A percentile compares a stretch with the other conserved stretches of the same genome.
phyloP scores from a whole-genome alignment of 371 early-diverging fungal species.

The Apophysomyces sp. region DNA sequence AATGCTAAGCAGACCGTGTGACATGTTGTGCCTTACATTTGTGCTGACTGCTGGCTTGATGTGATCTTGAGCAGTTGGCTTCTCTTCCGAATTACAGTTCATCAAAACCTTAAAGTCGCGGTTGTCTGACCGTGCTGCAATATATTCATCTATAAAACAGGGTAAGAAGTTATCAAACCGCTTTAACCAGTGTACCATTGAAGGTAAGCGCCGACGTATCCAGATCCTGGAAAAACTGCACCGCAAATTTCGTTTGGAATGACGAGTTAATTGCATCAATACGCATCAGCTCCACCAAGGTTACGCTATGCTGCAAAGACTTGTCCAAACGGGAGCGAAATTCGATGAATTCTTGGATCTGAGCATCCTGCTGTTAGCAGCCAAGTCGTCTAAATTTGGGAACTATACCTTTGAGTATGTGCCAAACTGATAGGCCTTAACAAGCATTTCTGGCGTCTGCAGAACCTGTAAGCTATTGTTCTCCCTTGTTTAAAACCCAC shows the following conservation, averaged over 20 bases:
- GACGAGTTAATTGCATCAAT: conserved; percentile 55
- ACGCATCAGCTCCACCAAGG: conserved; percentile 57
- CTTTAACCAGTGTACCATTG: conserved; percentile 30
- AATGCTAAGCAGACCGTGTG: not conserved
- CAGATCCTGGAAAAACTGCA: conserved; percentile 58
- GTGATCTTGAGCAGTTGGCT: conserved; percentile 34
- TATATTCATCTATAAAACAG: conserved; percentile 18
- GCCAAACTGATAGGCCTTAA: conserved; percentile 80
- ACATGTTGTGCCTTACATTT: conserved; percentile 14
- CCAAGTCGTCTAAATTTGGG: not conserved
- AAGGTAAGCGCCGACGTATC: conserved; percentile 51
- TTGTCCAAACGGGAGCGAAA: conserved; percentile 71
- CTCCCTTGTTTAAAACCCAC: conserved; percentile 17
- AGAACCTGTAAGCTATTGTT: not conserved
- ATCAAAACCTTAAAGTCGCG: conserved; percentile 62
- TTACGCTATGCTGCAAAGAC: conserved; percentile 72
- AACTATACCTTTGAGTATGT: conserved; percentile 83
- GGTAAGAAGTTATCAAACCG: not conserved
- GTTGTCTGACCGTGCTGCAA: conserved; percentile 53
- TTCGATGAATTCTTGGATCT: conserved; percentile 84
- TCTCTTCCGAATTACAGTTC: conserved; percentile 47
- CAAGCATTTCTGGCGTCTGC: conserved; percentile 85
- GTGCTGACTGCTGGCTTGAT: conserved; percentile 42
- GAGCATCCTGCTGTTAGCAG: not conserved
- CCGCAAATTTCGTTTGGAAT: conserved; percentile 52